A percentile compares a stretch with the other conserved stretches of the same genome.
phyloP scores from a whole-genome alignment of 495 filamentous ascomycete species.

The Viridothelium virens region DNA sequence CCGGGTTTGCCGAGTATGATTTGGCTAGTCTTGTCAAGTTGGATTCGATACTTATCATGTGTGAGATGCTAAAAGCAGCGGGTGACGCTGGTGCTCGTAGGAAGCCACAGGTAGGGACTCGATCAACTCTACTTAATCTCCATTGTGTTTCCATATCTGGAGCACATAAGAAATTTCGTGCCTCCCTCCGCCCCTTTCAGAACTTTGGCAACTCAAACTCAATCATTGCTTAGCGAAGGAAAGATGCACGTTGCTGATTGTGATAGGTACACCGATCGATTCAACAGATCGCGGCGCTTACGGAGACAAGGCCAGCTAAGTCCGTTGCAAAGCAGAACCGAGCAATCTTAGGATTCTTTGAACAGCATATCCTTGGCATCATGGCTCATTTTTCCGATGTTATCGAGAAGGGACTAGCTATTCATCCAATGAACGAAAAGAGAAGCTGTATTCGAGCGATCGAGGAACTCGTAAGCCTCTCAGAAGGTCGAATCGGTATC shows the following conservation, averaged over 20 bases:
- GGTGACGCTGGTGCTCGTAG: slow-evolving; percentile 58
- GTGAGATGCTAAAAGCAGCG: slow-evolving; percentile 75
- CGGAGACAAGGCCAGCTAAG: slow-evolving; percentile 44
- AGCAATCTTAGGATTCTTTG: slow-evolving; percentile 67
- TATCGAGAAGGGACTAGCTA: slow-evolving; percentile 61
- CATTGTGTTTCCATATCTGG: too few species aligned
- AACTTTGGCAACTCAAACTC: too few species aligned
- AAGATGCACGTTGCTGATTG: slow-evolving; percentile 26
- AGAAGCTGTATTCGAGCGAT: slow-evolving; percentile 71
- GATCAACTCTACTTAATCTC: too few species aligned
- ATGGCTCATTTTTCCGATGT: slow-evolving; percentile 73
- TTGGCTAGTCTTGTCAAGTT: slow-evolving; percentile 62
- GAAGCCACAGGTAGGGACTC: slow-evolving; percentile 38
- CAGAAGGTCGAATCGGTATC: slow-evolving; percentile 58
- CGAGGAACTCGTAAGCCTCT: slow-evolving; percentile 75
- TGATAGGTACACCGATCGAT: slow-evolving; percentile 54
- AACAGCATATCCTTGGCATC: slow-evolving; percentile 78
- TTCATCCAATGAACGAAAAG: slow-evolving; percentile 53
- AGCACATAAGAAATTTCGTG: too few species aligned
- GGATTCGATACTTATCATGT: slow-evolving; percentile 65
- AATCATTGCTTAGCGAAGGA: slow-evolving; percentile 29
- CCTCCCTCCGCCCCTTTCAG: too few species aligned
- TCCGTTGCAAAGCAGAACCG: slow-evolving; percentile 44
- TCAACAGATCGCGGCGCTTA: slow-evolving; percentile 56
- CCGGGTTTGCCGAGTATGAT: slow-evolving; percentile 56